Evolutionary conservation across 2,329 filamentous ascomycete species (phyloP).

Genomic region (Pseudogymnoascus sp.): DNA sequence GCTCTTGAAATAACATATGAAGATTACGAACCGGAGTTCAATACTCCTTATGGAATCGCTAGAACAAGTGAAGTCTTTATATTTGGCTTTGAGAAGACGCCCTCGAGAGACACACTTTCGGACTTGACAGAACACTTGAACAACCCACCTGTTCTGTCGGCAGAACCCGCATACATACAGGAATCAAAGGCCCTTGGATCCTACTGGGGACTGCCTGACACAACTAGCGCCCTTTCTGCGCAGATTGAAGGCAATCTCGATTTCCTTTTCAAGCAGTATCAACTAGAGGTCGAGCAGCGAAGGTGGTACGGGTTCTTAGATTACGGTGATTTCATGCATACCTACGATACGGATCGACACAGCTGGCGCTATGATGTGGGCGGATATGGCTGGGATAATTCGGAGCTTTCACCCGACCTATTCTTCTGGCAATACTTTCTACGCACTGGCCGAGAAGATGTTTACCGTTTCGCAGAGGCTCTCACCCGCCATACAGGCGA

Average conservation of each 20-base stretch:
- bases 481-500: constrained; percentile 52
- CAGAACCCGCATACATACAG: constrained; percentile 42
- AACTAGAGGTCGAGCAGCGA: constrained; percentile 47
- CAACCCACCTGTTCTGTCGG: constrained; percentile 44
- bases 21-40: constrained; percentile 49
- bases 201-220: constrained; percentile 44
- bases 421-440: constrained; percentile 59
- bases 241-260: constrained; percentile 47
- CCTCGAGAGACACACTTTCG: constrained; percentile 40
- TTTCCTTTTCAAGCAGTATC: constrained; percentile 50
- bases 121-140: constrained; percentile 39
- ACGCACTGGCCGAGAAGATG: constrained; percentile 48
- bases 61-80: constrained; percentile 51
- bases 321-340: constrained; percentile 56
- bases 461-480: constrained; percentile 53
- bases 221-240: constrained; percentile 24
- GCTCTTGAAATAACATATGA: constrained; percentile 58
- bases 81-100: constrained; percentile 46
- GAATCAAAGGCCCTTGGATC: constrained; percentile 46
- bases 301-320: constrained; percentile 59
- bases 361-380: constrained; percentile 57
- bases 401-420: constrained; percentile 54
- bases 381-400: constrained; percentile 60
- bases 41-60: constrained; percentile 51
- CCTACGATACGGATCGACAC: constrained; percentile 52